Percentiles rank a stretch among this genome's conserved stretches.
These are phyloP conservation scores for Aaosphaeria arxii DNA, from an alignment of 2,329 filamentous ascomycete genomes.

Conservation along the genomic window DNA sequence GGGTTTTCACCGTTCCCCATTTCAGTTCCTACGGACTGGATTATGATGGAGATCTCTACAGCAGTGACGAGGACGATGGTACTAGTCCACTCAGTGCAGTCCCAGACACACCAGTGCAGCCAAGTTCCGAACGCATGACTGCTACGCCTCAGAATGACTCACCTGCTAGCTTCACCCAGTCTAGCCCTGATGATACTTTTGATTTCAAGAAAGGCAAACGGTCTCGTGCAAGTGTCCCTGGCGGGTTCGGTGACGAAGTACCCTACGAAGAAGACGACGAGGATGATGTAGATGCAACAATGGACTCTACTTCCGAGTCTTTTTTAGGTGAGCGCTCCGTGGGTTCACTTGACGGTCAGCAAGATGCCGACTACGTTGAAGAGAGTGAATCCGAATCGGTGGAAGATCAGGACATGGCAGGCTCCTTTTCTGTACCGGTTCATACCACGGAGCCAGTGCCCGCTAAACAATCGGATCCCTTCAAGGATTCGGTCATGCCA, in stretches of 20 bases:
- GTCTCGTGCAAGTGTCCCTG: conserved; percentile 60
- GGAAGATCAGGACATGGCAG: conserved; percentile 71
- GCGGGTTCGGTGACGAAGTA: conserved; percentile 70
- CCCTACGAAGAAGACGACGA: conserved; percentile 56
- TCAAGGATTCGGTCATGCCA: conserved; percentile 36
- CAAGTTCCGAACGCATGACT: conserved; percentile 30
- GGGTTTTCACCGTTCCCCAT: conserved; percentile 92
- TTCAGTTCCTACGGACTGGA: conserved; percentile 94
- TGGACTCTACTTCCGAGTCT: conserved; percentile 55
- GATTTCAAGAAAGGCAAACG: conserved; percentile 54
- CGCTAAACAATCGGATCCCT: conserved; percentile 27
- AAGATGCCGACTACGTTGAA: conserved; percentile 62
- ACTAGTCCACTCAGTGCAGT: conserved; percentile 38
- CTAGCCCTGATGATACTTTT: conserved; percentile 54
- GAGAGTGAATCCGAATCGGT: conserved; percentile 70
- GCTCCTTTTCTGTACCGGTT: conserved; percentile 71
- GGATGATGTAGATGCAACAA: conserved; percentile 49
- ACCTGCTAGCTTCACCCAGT: conserved; percentile 39
- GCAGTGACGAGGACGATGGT: conserved; percentile 57
- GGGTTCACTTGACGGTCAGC: conserved; percentile 64
- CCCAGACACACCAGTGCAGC: conserved; percentile 45
- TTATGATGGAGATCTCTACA: conserved; percentile 52
- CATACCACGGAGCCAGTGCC: conserved; percentile 70
- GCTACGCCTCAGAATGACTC: conserved; percentile 35
- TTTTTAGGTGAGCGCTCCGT: conserved; percentile 92